Conservation (phyloP, 441 rosid genomes). For the Syzygium syzygioides region DNA sequence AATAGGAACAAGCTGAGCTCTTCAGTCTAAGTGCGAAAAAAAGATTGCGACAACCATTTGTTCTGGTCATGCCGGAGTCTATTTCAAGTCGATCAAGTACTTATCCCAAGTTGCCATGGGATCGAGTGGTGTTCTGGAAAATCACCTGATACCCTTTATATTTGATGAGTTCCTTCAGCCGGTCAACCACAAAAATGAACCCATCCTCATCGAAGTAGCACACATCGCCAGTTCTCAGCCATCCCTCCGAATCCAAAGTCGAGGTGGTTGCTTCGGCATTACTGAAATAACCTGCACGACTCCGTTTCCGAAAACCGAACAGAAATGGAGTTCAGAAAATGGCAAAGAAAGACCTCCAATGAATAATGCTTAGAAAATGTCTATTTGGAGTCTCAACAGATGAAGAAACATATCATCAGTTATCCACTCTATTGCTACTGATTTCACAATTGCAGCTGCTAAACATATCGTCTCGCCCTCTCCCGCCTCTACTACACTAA, state of each 20-base stretch:
- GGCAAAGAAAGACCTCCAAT: neutral
- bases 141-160: conserved; percentile 94
- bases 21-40: neutral
- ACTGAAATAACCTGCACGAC: conserved; percentile 58
- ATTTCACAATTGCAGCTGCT: neutral
- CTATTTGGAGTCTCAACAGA: neutral
- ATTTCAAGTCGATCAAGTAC: neutral
- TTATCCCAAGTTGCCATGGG: neutral
- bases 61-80: neutral
- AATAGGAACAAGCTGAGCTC: neutral
- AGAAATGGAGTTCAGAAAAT: neutral
- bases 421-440: neutral
- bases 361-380: neutral
- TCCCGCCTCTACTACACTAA: too few relatives aligned
- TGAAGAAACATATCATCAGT: neutral
- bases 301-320: neutral
- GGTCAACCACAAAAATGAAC: conserved; percentile 77
- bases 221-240: conserved; percentile 93
- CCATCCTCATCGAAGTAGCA: conserved; percentile 91
- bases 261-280: conserved; percentile 81
- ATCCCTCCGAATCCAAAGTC: conserved; percentile 74
- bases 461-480: too few relatives aligned
- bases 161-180: conserved; percentile 89
- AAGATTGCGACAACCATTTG: neutral
- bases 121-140: neutral